Conservation (phyloP, 306 rosid genomes). For the Cicer pinnatifidum region DNA sequence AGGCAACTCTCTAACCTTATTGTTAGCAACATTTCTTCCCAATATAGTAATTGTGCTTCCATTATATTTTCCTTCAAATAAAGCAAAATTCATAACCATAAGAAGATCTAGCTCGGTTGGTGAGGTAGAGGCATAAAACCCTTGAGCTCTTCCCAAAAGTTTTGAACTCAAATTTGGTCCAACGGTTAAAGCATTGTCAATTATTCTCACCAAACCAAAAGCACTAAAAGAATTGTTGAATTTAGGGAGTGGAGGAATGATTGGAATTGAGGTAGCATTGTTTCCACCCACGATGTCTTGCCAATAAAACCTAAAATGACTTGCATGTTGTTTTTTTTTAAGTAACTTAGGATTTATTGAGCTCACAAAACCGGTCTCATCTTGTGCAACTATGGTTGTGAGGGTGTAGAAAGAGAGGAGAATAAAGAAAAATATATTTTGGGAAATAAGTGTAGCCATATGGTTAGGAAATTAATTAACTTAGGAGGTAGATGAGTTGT, state of each 20-base stretch:
- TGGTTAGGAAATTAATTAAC: not conserved
- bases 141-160: slow-evolving; percentile 53
- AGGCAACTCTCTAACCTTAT: slow-evolving; percentile 63
- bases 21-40: slow-evolving; percentile 53
- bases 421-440: not conserved
- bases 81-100: slow-evolving; percentile 62
- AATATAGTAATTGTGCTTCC: slow-evolving; percentile 60
- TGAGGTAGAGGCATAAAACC: slow-evolving; percentile 55
- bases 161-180: slow-evolving; percentile 48
- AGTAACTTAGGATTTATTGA: slow-evolving; percentile 42
- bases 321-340: slow-evolving; percentile 44
- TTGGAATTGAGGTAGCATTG: slow-evolving; percentile 32
- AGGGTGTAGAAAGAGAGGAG: slow-evolving; percentile 23
- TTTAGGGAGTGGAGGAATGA: slow-evolving; percentile 37
- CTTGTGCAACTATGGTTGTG: slow-evolving; percentile 2
- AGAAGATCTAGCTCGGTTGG: slow-evolving; percentile 47
- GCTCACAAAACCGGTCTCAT: slow-evolving; percentile 37
- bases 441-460: not conserved
- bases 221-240: slow-evolving; percentile 18
- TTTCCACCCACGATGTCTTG: slow-evolving; percentile 57
- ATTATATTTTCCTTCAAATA: slow-evolving; percentile 62
- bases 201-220: slow-evolving; percentile 41
- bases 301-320: slow-evolving; percentile 62
- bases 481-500: not conserved
- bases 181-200: slow-evolving; percentile 48